Conservation (phyloP, 2,329 filamentous ascomycete species). For the Exophiala oligosperma region DNA sequence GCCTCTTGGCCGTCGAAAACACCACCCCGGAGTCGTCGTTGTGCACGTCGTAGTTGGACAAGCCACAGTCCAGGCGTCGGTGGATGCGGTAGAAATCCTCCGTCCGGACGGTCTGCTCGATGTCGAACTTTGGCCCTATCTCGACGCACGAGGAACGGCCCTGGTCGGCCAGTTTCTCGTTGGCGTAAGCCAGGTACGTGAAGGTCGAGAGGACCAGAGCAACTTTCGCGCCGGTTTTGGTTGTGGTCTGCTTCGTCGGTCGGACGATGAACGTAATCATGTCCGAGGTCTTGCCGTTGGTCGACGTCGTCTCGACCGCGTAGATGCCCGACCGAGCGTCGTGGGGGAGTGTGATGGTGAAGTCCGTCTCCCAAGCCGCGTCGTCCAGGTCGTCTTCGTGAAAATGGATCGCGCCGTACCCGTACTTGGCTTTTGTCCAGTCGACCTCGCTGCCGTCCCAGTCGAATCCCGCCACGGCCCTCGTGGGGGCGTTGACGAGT, state of each 20-base stretch:
- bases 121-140: conserved; percentile 17
- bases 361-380: conserved; percentile 38
- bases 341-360: conserved; percentile 31
- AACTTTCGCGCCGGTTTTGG: conserved; percentile 22
- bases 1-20: conserved; percentile 36
- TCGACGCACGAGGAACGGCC: conserved; percentile 26
- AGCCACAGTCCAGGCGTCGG: conserved; percentile 37
- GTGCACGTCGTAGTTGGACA: conserved; percentile 42
- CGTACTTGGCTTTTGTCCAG: conserved; percentile 38
- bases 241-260: conserved; percentile 26
- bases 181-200: conserved; percentile 43
- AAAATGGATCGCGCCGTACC: conserved; percentile 42
- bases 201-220: conserved; percentile 39
- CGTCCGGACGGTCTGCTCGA: conserved; percentile 10
- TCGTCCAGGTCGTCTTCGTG: conserved; percentile 43
- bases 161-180: conserved; percentile 40
- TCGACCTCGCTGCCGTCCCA: conserved; percentile 35
- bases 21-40: conserved; percentile 37
- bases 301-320: conserved; percentile 30
- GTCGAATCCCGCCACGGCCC: conserved; percentile 36
- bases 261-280: conserved; percentile 39
- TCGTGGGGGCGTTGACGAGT: conserved; percentile 37
- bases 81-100: conserved; percentile 31
- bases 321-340: conserved; percentile 33
- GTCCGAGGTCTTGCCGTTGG: conserved; percentile 30